phyloP scores from a whole-genome alignment of 2,329 filamentous ascomycete species.

The Clonostachys solani region DNA sequence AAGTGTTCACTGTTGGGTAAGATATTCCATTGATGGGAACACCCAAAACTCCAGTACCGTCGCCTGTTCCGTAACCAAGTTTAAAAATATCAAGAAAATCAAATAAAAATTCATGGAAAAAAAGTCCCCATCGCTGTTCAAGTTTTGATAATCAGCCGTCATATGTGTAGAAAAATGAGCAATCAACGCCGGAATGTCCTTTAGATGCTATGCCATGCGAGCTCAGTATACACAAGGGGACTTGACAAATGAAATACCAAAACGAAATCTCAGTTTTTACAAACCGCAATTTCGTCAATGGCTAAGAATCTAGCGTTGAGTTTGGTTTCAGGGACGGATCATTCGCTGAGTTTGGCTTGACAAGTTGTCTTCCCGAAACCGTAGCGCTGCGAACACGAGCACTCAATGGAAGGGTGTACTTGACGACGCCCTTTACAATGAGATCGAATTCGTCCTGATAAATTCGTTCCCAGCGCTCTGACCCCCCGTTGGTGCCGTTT shows the following conservation, averaged over 20 bases:
- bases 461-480: conserved; percentile 84
- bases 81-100: too few relatives aligned
- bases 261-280: neutral
- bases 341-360: conserved; percentile 60
- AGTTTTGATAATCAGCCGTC: conserved; percentile 18
- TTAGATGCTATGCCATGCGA: conserved; percentile 26
- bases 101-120: too few relatives aligned
- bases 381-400: conserved; percentile 54
- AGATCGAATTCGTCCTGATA: conserved; percentile 90
- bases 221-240: conserved; percentile 23
- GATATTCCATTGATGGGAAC: too few relatives aligned
- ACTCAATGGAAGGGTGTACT: conserved; percentile 68
- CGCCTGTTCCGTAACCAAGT: too few relatives aligned
- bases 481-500: conserved; percentile 83
- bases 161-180: conserved; percentile 16
- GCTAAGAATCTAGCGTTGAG: conserved; percentile 50
- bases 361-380: conserved; percentile 54
- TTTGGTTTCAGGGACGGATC: conserved; percentile 65
- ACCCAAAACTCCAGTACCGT: too few relatives aligned
- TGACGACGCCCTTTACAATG: conserved; percentile 85
- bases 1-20: too few relatives aligned
- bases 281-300: neutral
- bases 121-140: conserved; percentile 2
- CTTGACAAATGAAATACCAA: conserved; percentile 13
- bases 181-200: conserved; percentile 26